These are phyloP conservation scores for Hondaea fermentalgiana DNA, from an alignment of 108 stramenopile species.

Conservation along the genomic window DNA sequence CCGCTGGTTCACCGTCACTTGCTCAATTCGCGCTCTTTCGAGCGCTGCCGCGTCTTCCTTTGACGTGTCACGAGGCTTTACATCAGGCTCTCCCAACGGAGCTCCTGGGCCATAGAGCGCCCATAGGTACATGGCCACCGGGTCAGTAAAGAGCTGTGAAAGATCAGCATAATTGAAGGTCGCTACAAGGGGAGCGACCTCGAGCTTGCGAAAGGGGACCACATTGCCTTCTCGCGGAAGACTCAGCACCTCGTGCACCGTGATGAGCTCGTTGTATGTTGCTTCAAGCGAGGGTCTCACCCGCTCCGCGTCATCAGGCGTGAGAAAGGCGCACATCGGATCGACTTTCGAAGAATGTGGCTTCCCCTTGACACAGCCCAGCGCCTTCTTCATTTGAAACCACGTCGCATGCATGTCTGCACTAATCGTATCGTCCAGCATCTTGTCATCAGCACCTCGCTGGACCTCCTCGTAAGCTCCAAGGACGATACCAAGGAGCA, in stretches of 20 bases:
- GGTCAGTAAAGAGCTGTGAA: neutral
- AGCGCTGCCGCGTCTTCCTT: neutral
- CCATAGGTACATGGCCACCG: constrained; percentile 1
- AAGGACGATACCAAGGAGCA: neutral
- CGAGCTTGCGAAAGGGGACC: neutral
- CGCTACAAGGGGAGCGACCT: neutral
- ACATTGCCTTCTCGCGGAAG: neutral
- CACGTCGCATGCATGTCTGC: neutral
- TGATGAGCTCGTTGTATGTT: neutral
- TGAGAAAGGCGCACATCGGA: neutral
- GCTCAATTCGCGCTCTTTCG: neutral
- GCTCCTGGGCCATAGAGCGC: neutral
- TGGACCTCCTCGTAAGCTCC: neutral
- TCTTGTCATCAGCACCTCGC: neutral
- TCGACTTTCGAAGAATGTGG: neutral
- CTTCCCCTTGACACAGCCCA: neutral
- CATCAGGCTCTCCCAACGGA: neutral
- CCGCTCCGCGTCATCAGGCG: neutral
- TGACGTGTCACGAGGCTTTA: neutral
- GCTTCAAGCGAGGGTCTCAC: neutral
- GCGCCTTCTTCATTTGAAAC: neutral
- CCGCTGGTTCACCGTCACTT: neutral
- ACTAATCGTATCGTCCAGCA: neutral
- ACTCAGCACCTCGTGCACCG: neutral
- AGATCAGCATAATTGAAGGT: neutral